These are phyloP conservation scores for Globisporangium canariense DNA, from an alignment of 352 stramenopile species.

Conservation along the genomic window DNA sequence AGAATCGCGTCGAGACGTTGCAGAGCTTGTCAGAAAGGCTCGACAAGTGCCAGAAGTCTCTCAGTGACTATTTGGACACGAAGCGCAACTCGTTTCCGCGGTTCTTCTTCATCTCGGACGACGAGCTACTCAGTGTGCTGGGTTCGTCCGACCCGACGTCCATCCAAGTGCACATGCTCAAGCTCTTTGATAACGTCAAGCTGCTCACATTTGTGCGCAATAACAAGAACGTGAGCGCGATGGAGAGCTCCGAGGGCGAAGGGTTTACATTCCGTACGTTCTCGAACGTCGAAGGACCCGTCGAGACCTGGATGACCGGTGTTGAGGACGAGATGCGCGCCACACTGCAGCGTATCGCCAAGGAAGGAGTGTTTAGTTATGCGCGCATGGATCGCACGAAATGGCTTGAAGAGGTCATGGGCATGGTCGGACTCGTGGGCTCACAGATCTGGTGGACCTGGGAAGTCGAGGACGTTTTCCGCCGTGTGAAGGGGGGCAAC, in stretches of 20 bases:
- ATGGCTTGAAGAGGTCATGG: slow-evolving; percentile 88
- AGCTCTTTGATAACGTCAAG: slow-evolving; percentile 96
- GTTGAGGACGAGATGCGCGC: slow-evolving; percentile 90
- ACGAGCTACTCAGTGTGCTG: slow-evolving; percentile 90
- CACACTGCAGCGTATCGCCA: slow-evolving; percentile 87
- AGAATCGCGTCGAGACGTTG: slow-evolving; percentile 88
- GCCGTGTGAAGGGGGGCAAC: slow-evolving; percentile 83
- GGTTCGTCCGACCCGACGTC: slow-evolving; percentile 90
- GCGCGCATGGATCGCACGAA: slow-evolving; percentile 77
- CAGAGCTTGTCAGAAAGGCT: slow-evolving; percentile 85
- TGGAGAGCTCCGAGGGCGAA: slow-evolving; percentile 92
- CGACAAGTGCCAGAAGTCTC: slow-evolving; percentile 89
- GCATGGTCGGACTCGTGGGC: slow-evolving; percentile 91
- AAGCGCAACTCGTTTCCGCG: slow-evolving; percentile 91
- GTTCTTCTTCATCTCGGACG: slow-evolving; percentile 95
- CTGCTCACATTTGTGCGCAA: slow-evolving; percentile 85
- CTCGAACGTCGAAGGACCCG: slow-evolving; percentile 84
- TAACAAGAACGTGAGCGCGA: slow-evolving; percentile 87
- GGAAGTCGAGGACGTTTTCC: slow-evolving; percentile 93
- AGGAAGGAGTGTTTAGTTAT: slow-evolving; percentile 93
- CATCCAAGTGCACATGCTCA: slow-evolving; percentile 94
- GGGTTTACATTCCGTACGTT: slow-evolving; percentile 80
- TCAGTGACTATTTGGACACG: slow-evolving; percentile 89
- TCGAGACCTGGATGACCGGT: slow-evolving; percentile 92
- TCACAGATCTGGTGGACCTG: slow-evolving; percentile 95